Percentiles rank a stretch among this genome's conserved stretches.
Evolutionary conservation across 2,329 filamentous ascomycete genomes (phyloP).

Genomic region (Tympanopsis confertula): DNA sequence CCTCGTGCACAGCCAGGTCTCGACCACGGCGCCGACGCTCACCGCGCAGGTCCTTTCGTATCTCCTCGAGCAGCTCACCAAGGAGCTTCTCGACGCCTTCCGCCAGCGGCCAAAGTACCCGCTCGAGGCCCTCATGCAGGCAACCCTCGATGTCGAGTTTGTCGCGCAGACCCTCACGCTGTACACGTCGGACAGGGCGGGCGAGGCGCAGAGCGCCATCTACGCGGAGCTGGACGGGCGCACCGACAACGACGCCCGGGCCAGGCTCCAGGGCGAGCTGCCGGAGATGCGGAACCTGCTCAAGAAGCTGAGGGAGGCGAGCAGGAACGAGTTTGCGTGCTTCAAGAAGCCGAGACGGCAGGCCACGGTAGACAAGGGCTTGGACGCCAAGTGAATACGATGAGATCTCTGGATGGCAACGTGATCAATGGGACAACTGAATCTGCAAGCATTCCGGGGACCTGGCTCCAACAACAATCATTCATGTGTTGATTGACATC

Average conservation of each 20-base stretch:
- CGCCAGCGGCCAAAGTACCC: conserved; percentile 54
- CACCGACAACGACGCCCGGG: conserved; percentile 77
- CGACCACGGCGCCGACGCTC: conserved; percentile 65
- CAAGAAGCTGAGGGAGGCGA: conserved; percentile 72
- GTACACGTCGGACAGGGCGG: conserved; percentile 75
- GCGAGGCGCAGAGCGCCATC: conserved; percentile 74
- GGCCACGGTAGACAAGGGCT: no score
- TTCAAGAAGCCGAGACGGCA: conserved; percentile 54
- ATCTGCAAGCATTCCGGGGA: no score
- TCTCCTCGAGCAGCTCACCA: conserved; percentile 70
- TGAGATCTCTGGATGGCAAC: no score
- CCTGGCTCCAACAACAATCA: no score
- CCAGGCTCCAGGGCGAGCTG: conserved; percentile 71
- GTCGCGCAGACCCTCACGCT: conserved; percentile 84
- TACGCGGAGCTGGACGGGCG: conserved; percentile 83
- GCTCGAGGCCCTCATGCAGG: conserved; percentile 82
- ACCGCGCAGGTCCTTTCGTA: conserved; percentile 75
- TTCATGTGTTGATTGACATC: no score
- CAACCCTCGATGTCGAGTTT: conserved; percentile 93
- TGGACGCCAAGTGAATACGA: no score
- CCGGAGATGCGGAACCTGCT: conserved; percentile 79
- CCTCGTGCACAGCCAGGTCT: conserved; percentile 81
- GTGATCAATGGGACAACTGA: no score
- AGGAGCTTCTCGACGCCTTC: conserved; percentile 75
- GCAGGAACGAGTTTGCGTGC: conserved; percentile 77